Percentiles rank a stretch among this genome's conserved stretches.
Conservation (phyloP, 345 rosid genomes). For the Firmiana major region DNA sequence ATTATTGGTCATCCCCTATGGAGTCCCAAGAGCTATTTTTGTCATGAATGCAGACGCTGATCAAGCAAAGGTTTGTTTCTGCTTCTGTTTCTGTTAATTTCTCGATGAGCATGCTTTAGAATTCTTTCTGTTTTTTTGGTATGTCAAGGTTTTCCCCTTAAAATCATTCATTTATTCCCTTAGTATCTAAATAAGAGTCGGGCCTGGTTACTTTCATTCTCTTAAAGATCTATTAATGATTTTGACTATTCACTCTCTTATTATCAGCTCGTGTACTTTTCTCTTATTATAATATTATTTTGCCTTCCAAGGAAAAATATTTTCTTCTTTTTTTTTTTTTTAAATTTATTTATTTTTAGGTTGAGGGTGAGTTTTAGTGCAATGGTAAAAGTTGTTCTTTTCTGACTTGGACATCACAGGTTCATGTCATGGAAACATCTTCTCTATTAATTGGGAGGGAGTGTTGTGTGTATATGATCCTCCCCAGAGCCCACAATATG, state of each 20-base stretch:
- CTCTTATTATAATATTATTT: too few species aligned
- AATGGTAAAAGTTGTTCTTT: too few species aligned
- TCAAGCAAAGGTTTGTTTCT: slow-evolving; percentile 3
- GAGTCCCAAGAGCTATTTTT: slow-evolving; percentile 63
- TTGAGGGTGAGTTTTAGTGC: not conserved
- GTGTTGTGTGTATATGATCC: too few species aligned
- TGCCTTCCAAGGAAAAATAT: not conserved
- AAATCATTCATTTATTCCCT: not conserved
- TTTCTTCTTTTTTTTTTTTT: not conserved
- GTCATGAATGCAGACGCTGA: slow-evolving; percentile 1
- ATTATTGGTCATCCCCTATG: slow-evolving; percentile 77
- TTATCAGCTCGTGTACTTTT: too few species aligned
- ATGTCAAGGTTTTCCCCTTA: not conserved
- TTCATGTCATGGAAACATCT: too few species aligned
- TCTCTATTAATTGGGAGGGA: too few species aligned
- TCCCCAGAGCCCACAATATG: too few species aligned
- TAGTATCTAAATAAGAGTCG: not conserved
- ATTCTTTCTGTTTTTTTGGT: not conserved
- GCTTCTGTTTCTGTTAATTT: not conserved
- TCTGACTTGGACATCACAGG: too few species aligned
- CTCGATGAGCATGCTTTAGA: not conserved
- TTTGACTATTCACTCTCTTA: not conserved
- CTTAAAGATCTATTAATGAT: not conserved
- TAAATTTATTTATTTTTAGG: not conserved
- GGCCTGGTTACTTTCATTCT: not conserved